These are phyloP conservation scores for Globisporangium lucens DNA, from an alignment of 352 stramenopile genomes.

Conservation along the genomic window DNA sequence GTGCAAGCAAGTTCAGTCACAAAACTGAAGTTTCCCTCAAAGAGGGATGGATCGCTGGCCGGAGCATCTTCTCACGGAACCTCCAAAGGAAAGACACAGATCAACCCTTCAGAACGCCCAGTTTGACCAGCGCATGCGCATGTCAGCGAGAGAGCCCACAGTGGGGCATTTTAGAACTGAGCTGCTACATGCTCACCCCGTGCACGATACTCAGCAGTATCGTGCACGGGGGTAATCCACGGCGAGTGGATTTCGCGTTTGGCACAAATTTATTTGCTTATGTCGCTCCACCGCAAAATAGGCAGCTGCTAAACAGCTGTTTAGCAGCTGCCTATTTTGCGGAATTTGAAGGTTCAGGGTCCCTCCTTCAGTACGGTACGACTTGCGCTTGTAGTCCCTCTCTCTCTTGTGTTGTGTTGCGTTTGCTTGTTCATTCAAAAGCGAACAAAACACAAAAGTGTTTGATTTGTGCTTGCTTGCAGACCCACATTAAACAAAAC, in stretches of 20 bases:
- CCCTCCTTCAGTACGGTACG: background rate
- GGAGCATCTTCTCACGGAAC: slow-evolving; percentile 1
- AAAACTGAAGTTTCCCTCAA: slow-evolving; percentile 14
- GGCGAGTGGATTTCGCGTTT: background rate
- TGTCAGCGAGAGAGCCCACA: background rate
- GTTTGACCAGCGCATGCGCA: background rate
- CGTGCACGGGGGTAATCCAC: background rate
- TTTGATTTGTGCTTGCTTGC: no score
- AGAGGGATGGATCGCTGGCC: background rate
- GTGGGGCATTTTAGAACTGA: background rate
- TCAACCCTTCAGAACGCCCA: background rate
- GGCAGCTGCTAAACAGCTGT: background rate
- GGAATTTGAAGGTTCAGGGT: background rate
- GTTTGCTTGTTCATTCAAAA: background rate
- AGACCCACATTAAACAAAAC: background rate
- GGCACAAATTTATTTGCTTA: background rate
- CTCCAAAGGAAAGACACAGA: background rate
- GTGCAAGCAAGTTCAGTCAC: background rate
- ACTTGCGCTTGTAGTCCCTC: background rate
- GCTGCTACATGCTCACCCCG: background rate
- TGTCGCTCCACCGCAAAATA: background rate
- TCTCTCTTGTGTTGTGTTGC: background rate
- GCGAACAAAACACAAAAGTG: background rate
- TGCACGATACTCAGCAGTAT: no score
- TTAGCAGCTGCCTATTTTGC: no score